These are phyloP conservation scores for Fusarium floridanum DNA, from an alignment of 2,329 filamentous ascomycete genomes.

Conservation along the genomic window DNA sequence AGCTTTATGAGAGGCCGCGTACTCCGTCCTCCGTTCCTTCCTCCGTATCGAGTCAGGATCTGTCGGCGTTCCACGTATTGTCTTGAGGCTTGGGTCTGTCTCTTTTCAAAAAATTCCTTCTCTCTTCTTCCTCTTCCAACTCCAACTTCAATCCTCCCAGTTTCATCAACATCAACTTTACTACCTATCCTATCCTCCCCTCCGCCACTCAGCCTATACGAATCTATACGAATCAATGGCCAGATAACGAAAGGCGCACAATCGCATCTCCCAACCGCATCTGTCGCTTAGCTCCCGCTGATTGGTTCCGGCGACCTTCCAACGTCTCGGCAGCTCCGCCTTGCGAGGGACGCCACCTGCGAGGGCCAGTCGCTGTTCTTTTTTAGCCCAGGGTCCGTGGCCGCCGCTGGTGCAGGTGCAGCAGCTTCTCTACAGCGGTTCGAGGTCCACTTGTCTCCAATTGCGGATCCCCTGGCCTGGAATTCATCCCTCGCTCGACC, in stretches of 20 bases:
- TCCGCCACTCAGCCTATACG: slow-evolving; percentile 1
- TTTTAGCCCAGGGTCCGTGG: slow-evolving; percentile 35
- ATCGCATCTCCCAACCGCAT: slow-evolving; percentile 17
- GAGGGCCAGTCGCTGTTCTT: slow-evolving; percentile 31
- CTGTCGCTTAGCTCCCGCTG: slow-evolving; percentile 2
- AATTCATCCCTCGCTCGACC: slow-evolving; percentile 37
- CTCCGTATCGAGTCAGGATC: slow-evolving; percentile 28
- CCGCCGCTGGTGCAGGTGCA: slow-evolving; percentile 4
- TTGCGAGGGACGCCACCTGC: slow-evolving; percentile 28
- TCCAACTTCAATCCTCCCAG: slow-evolving; percentile 1
- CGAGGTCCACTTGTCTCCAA: slow-evolving; percentile 40
- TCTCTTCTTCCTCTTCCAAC: background rate
- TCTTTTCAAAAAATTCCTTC: background rate
- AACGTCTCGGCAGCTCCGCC: slow-evolving; percentile 38
- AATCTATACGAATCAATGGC: slow-evolving; percentile 22
- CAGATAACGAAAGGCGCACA: slow-evolving; percentile 25
- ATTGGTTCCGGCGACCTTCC: slow-evolving; percentile 20
- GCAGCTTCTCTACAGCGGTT: slow-evolving; percentile 20
- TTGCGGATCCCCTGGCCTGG: slow-evolving; percentile 39
- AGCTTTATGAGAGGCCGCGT: slow-evolving; percentile 23
- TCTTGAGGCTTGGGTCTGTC: slow-evolving; percentile 19
- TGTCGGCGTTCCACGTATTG: slow-evolving; percentile 40
- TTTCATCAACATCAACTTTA: slow-evolving; percentile 21
- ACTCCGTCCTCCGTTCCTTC: slow-evolving; percentile 33
- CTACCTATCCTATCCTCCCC: slow-evolving; percentile 8